phyloP scores from a whole-genome alignment of 106 monocot species.

The Acorus calamus region DNA sequence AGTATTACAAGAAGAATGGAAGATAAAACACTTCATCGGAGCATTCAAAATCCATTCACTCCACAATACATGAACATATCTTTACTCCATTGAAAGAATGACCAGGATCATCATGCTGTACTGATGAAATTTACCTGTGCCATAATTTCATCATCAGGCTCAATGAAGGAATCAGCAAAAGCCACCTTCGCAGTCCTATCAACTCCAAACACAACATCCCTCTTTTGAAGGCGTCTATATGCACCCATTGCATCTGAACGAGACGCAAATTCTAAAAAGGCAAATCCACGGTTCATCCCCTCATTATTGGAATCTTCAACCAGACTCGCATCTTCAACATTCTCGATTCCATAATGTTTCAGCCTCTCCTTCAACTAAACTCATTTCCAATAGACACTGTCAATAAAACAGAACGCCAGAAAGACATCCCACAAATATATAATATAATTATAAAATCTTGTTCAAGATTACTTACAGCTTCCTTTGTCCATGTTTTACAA shows the following conservation, averaged over 20 bases:
- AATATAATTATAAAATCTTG: conserved; percentile 1
- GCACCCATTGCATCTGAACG: conserved; percentile 81
- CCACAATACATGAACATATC: too few relatives aligned
- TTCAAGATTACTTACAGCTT: conserved; percentile 37
- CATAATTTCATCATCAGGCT: conserved; percentile 96
- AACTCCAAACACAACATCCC: conserved; percentile 75
- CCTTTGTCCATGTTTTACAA: conserved; percentile 89
- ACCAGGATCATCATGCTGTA: too few relatives aligned
- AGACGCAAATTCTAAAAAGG: conserved; percentile 86
- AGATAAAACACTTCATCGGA: too few relatives aligned
- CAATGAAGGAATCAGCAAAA: conserved; percentile 81
- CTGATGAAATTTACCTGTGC: conserved; percentile 46
- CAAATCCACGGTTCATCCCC: conserved; percentile 90
- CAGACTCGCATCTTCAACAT: conserved; percentile 60
- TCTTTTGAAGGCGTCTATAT: conserved; percentile 54
- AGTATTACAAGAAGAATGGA: too few relatives aligned
- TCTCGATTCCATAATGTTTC: conserved; percentile 71
- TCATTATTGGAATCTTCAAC: conserved; percentile 74
- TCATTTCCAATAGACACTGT: not conserved
- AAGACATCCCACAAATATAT: too few relatives aligned
- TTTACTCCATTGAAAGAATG: too few relatives aligned
- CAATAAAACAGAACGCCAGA: not conserved
- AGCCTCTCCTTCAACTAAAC: conserved; percentile 72
- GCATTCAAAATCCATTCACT: too few relatives aligned
- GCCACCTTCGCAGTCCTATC: conserved; percentile 82